A percentile compares a stretch with the other conserved stretches of the same genome.
Evolutionary conservation across 2,329 filamentous ascomycete species (phyloP).

Genomic region (Ascochyta viciae-villosae): DNA sequence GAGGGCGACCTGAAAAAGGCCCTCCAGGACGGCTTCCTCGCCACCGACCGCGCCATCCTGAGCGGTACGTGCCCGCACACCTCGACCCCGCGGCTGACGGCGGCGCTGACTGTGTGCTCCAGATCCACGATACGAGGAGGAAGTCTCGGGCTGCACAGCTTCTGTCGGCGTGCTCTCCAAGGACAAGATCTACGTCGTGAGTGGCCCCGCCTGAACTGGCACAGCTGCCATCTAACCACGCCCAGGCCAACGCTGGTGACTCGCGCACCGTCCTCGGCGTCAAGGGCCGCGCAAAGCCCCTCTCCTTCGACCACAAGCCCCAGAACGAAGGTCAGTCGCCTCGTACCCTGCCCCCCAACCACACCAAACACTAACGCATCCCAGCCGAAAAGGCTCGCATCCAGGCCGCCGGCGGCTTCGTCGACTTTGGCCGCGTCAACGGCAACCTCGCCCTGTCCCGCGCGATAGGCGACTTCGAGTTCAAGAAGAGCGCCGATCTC

Average conservation of each 20-base stretch:
- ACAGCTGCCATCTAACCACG: conserved; percentile 22
- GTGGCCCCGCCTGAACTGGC: conserved; percentile 52
- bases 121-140: conserved; percentile 98
- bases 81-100: conserved; percentile 9
- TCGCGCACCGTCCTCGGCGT: conserved; percentile 94
- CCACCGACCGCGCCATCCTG: conserved; percentile 93
- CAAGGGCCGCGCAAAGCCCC: conserved; percentile 94
- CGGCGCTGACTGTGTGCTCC: conserved; percentile 40
- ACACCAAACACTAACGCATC: conserved; percentile 23
- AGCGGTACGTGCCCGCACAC: conserved; percentile 69
- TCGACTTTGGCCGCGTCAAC: conserved; percentile 98
- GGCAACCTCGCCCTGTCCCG: conserved; percentile 96
- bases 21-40: conserved; percentile 95
- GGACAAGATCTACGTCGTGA: conserved; percentile 93
- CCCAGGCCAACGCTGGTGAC: conserved; percentile 93
- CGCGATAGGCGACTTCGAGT: conserved; percentile 98
- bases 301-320: conserved; percentile 99
- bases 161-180: conserved; percentile 88
- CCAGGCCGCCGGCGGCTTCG: conserved; percentile 92
- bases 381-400: conserved; percentile 95
- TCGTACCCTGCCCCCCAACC: neutral
- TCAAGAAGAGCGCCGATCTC: conserved; percentile 98
- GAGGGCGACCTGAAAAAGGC: conserved; percentile 92
- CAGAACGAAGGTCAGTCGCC: conserved; percentile 83
- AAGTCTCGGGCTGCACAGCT: conserved; percentile 96